Conservation (phyloP, 176 grass and related monocot genomes). For the Guadua angustifolia region DNA sequence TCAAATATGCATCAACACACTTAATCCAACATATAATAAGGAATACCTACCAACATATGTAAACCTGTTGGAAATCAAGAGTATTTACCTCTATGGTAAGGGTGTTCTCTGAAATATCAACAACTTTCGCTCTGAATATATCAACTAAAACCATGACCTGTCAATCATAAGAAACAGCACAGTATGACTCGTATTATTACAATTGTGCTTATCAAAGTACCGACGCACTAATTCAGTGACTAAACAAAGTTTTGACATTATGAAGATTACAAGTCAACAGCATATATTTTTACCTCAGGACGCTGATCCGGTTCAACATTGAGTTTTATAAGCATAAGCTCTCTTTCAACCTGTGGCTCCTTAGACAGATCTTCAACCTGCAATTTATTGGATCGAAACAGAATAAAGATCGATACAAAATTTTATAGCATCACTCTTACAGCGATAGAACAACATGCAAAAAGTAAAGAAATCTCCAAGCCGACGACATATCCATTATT, state of each 20-base stretch:
- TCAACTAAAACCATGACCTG: conserved; percentile 94
- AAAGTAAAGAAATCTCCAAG: conserved; percentile 11
- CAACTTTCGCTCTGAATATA: conserved; percentile 96
- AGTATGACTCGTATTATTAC: conserved; percentile 7
- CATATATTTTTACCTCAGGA: conserved; percentile 61
- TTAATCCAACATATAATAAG: conserved; percentile 20
- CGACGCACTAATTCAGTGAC: conserved; percentile 18
- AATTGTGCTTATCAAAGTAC: not conserved
- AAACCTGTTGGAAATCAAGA: conserved; percentile 10
- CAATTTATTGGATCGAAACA: conserved; percentile 31
- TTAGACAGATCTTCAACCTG: conserved; percentile 97
- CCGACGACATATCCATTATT: not conserved
- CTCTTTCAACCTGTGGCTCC: conserved; percentile 92
- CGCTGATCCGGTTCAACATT: conserved; percentile 68
- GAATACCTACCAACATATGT: conserved; percentile 9
- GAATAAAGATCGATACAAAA: conserved; percentile 6
- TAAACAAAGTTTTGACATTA: not conserved
- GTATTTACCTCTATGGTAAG: conserved; percentile 76
- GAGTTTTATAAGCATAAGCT: conserved; percentile 98
- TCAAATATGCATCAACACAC: conserved; percentile 35
- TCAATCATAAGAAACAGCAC: conserved; percentile 33
- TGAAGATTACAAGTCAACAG: not conserved
- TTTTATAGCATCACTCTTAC: not conserved
- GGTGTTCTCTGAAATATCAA: conserved; percentile 86
- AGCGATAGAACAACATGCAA: not conserved